Evolutionary conservation across 2,329 filamentous ascomycete genomes (phyloP).

Genomic region (Neoscytalidium dimidiatum): DNA sequence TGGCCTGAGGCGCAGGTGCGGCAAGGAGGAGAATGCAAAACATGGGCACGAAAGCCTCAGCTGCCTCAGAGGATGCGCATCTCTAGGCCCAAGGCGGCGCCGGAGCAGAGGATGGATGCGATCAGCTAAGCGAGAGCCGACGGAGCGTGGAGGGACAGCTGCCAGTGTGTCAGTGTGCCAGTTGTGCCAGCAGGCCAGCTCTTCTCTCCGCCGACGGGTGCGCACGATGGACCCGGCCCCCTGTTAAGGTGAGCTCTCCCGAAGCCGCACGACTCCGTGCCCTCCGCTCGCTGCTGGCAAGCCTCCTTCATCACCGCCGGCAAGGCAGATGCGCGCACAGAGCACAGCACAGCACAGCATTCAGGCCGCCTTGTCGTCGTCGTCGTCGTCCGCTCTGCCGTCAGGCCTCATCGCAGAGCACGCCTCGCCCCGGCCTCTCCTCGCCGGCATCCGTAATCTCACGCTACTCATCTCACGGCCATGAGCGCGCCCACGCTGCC

Average conservation of each 20-base stretch:
- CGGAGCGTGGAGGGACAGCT: not conserved
- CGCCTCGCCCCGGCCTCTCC: not conserved
- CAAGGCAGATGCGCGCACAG: constrained; percentile 1
- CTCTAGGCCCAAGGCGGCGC: not conserved
- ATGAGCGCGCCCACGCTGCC: not conserved
- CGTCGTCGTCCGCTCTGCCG: too few species aligned
- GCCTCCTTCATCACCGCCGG: constrained; percentile 9
- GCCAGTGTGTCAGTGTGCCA: too few species aligned
- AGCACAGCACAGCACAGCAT: not conserved
- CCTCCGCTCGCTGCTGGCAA: not conserved
- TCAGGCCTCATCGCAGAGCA: not conserved
- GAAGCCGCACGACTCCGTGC: not conserved
- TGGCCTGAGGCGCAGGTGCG: not conserved
- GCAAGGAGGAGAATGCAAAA: constrained; percentile 5
- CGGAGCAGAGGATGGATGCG: not conserved
- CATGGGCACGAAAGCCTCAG: not conserved
- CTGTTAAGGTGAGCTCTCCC: not conserved
- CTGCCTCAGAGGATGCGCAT: not conserved
- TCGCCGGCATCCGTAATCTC: not conserved
- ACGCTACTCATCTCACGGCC: not conserved
- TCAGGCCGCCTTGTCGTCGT: not conserved
- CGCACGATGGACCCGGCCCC: not conserved
- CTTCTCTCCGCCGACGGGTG: not conserved
- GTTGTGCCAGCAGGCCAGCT: too few species aligned
- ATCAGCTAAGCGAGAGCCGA: constrained; percentile 8